Base-by-base conservation (phyloP, 169 alveolate species). In the Plasmodium adleri region DNA sequence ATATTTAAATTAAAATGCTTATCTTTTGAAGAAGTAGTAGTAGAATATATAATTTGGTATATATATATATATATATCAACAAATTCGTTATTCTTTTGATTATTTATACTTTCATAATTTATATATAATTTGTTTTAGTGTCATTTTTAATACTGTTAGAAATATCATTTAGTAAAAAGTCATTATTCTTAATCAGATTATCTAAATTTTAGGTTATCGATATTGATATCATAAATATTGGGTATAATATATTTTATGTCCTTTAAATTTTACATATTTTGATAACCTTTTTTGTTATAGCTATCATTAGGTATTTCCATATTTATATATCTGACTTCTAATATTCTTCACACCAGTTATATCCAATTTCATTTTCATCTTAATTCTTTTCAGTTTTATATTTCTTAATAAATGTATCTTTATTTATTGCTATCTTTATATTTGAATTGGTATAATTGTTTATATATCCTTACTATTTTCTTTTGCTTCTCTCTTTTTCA, bases 1-100 rank as follows among this genome's bases (percentile, higher is more conserved):
- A 71, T 86, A 60, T 71, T 86, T 71, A 71, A 28, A 50, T 71
- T 39, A 52, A 74, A 50, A 56, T 86, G 47, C 72, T 86, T 60
- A 59, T 86, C 68, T 45, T 67, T 72, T 72, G 26, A 59, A 56
- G 6, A 17, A 8, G 63, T 2, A 12, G 6, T 43, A 8, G 63
- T 2, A 12, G 22, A 56, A 68, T 13, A 26, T 24, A 20, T 59
- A 63, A 2, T 43, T 13, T 10, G 9, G 7, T 66, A 28, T 28
- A 28, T 28, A 28, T 28, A 28, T 50, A n/a, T 64, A n/a, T 32
- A 60, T 22, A 75, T 39, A 45, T 39, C 28, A 66, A 64, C 68
- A 20, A 26, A 24, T 24, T 45, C 24, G 17, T 9, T 15, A 0
- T 20, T 39, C 47, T 8, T 12, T 76, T 52, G 72, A 60, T 17